phyloP scores from a whole-genome alignment of 2,329 filamentous ascomycete genomes.

The Hymenoscyphus infarciens region DNA sequence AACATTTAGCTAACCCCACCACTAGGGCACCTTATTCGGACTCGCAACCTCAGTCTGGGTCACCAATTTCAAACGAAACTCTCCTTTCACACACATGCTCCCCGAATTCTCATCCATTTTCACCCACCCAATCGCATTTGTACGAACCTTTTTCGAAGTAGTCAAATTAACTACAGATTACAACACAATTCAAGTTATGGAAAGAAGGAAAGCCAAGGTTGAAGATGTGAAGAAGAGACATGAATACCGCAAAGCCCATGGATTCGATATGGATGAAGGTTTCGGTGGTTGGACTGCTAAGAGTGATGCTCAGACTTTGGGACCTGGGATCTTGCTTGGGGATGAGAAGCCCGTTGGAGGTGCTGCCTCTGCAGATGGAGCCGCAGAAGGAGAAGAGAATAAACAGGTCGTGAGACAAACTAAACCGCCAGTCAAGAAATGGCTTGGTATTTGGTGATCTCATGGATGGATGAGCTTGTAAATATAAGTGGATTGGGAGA shows the following conservation, averaged over 20 bases:
- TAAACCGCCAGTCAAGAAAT: constrained; percentile 65
- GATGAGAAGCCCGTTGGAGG: constrained; percentile 15
- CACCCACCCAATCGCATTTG: constrained; percentile 64
- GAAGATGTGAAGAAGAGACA: constrained; percentile 87
- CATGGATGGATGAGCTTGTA: background rate
- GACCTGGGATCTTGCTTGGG: constrained; percentile 33
- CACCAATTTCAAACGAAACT: constrained; percentile 74
- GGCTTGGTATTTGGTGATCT: constrained; percentile 73
- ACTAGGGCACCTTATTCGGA: constrained; percentile 36
- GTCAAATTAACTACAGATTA: constrained; percentile 74
- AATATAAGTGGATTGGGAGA: background rate
- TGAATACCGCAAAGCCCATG: constrained; percentile 82
- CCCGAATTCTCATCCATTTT: constrained; percentile 67
- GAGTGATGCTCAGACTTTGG: constrained; percentile 34
- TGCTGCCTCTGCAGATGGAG: constrained; percentile 29
- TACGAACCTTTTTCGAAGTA: constrained; percentile 65
- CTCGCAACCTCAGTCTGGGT: constrained; percentile 72
- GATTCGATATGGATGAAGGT: constrained; percentile 62
- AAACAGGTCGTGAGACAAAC: constrained; percentile 44
- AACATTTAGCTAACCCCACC: constrained; percentile 8
- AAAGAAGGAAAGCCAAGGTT: constrained; percentile 67
- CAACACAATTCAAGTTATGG: constrained; percentile 62
- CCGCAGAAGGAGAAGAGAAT: constrained; percentile 36
- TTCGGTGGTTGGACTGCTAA: constrained; percentile 48
- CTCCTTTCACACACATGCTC: constrained; percentile 75